These are phyloP conservation scores for Penicillium italicum DNA, from an alignment of 2,329 filamentous ascomycete species.

Conservation along the genomic window DNA sequence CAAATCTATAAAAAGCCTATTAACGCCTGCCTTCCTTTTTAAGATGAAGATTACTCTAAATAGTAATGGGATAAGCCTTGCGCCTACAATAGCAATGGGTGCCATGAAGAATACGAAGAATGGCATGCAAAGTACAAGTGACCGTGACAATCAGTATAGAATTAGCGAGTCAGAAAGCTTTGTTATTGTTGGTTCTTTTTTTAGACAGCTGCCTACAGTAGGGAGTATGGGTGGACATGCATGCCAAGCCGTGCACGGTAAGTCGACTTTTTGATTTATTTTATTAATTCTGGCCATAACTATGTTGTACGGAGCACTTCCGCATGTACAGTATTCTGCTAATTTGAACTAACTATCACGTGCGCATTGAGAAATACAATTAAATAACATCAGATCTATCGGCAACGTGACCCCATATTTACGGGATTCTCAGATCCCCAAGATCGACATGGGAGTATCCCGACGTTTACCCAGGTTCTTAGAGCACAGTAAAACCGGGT, in stretches of 20 bases:
- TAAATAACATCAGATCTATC: background rate
- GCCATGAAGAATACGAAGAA: background rate
- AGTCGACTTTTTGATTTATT: too few relatives aligned
- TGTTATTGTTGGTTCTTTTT: slow-evolving; percentile 23
- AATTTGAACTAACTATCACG: too few relatives aligned
- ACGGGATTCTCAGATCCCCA: background rate
- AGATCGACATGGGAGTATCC: background rate
- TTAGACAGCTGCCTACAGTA: slow-evolving; percentile 11
- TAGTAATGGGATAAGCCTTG: background rate
- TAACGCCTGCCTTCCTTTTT: background rate
- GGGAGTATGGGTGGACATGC: background rate
- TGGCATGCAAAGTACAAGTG: background rate
- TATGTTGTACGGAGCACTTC: too few relatives aligned
- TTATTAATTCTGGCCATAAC: too few relatives aligned
- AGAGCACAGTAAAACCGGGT: too few relatives aligned
- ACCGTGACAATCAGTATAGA: background rate
- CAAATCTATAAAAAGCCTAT: background rate
- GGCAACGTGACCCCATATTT: background rate
- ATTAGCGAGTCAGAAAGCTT: slow-evolving; percentile 9
- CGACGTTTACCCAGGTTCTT: background rate
- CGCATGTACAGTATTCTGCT: too few relatives aligned
- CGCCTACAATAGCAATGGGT: background rate
- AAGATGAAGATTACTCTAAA: background rate
- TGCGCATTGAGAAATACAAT: background rate
- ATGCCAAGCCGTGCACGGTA: background rate